Evolutionary conservation across 2,329 filamentous ascomycete genomes (phyloP), one percentile per base, ranked within the genome.

Genomic region (Aspergillus sp.): DNA sequence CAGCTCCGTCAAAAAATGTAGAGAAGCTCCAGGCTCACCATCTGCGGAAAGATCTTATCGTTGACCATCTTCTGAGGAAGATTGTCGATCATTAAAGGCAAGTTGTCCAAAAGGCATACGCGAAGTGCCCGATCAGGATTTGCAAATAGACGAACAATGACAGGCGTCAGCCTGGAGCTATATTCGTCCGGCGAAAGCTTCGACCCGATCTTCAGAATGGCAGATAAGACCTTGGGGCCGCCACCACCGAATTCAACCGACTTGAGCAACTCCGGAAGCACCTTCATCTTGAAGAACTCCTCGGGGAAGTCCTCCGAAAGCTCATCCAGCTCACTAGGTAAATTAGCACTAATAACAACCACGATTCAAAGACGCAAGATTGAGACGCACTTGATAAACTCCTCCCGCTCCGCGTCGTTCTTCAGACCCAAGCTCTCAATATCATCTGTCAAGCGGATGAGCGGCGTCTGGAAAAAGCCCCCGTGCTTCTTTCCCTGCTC

Each of bases 201-300:
- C 6, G 85, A 78, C 3, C 90, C 85, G 61, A 99, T 96, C 66
- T 95, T 95, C 78, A 97, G 85, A 38, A 96, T 89, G 1, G 95
- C 85, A 1, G 81, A 76, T 54, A 99, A 89, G 0, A 95, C 92
- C 66, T 95, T 95, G 0, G 93, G 89, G 0, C 94, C 94, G 24
- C 94, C 94, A 10, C 93, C 94, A 7, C 94, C 94, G 70, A 96
- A 99, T 65, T 99, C 94, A n/a, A 97, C 91, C 0, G 92, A 96
- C 68, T 97, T 99, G n/a, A 99, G 80, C 26, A 99, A 77, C 67
- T 99, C 94, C 0, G 94, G 94, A 8, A 99, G 79, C 3, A 99
- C 85, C 66, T 97, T 99, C 81, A 95, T 89, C 68, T 95, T 95
- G 79, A 97, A 96, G 71, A 96, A 99, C 54, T 97, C 94, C 66